Evolutionary conservation across 306 rosid species (phyloP), one percentile per base, ranked within the genome.

Genomic region (Sechiopsis laciniata): DNA sequence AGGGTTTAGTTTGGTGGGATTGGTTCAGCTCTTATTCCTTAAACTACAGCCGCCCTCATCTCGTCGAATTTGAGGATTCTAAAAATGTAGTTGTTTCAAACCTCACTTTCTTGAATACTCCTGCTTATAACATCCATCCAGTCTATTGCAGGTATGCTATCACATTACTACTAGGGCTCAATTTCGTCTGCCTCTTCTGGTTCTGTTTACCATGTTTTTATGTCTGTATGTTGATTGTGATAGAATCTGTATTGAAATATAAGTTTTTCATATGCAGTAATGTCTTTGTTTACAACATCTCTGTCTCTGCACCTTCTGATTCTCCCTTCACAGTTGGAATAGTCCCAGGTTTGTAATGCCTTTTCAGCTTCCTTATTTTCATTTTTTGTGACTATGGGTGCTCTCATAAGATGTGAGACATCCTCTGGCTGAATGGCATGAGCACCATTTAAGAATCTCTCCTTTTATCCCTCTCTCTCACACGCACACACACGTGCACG

Each of bases 1-100:
- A 81, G 84, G 99, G 99, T 77, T 78, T 83, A 66, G 87, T 87
- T 83, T 95, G 99, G 99, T 95, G 99, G 99, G 89, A 95, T 21
- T 81, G 87, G 97, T 95, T 78, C 72, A 87, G 20, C 54, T 86
- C 89, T 7, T 87, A 80, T 64, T 81, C 95, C 45, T 74, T 95
- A 72, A 95, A 95, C 78, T 78, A 91, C 59, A 91, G 97, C 82
- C 96, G 97, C 8, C 99, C 99, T 75, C 96, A 91, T 82, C 86
- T 95, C 73, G 88, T 95, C 45, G 99, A 95, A 77, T 64, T 95
- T 75, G 79, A 84, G 54, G 74, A 83, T 7, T 91, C 96, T 20
- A 73, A 91, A 54, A 26, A 62, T 72, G 87, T 95, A 3, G 96
- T 89, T 13, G 96, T 95, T 76, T 95, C 99, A 40, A 95, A 95